Evolutionary conservation across 805 yeast genomes (phyloP), one percentile per base, ranked within the genome.

Genomic region (Lipomyces chichibuensis): DNA sequence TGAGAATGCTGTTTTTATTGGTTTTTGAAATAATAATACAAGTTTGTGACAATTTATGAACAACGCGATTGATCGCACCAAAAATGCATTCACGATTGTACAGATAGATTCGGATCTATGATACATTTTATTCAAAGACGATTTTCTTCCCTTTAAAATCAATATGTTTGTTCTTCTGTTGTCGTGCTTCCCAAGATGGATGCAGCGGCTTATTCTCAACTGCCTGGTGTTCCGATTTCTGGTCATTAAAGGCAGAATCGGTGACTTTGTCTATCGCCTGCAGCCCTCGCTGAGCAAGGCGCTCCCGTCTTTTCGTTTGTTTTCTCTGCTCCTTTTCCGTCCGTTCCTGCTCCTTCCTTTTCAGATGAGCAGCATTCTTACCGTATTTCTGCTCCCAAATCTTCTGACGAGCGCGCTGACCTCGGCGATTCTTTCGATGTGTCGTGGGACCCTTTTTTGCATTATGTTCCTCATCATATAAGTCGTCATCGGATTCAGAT

Each of bases 131-230:
- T 73, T 88, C 92, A 76, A 93, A 93, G 3, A 83, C 87, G 72
- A 90, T 84, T 81, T 93, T 94, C 80, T 92, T 93, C 76, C 99
- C 99, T 61, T 82, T 77, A 75, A 92, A 92, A 76, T 88, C 86
- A 59, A 83, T 87, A 6, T 66, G 64, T 78, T 86, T 85, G 70
- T 81, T 76, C 33, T 87, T 90, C 70, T 84, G 79, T 80, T 85
- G 87, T 80, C 90, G 91, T 27, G 99, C 99, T 73, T 86, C 88
- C 99, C 99, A 95, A 1, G 99, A 95, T n/a, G 99, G 99, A 84
- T 95, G 99, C 71, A 90, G 70, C 6, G 82, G 79, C 60, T 75
- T 75, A 25, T 75, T 71, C 25, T 46, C 53, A 9, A 27, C 61
- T 8, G 55, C 52, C 13, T 52, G 51, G 33, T 9, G 27, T 57